Evolutionary conservation across 305 asterid species (phyloP), one percentile per base, ranked within the genome.

Genomic region (Stenogyne calaminthoides): DNA sequence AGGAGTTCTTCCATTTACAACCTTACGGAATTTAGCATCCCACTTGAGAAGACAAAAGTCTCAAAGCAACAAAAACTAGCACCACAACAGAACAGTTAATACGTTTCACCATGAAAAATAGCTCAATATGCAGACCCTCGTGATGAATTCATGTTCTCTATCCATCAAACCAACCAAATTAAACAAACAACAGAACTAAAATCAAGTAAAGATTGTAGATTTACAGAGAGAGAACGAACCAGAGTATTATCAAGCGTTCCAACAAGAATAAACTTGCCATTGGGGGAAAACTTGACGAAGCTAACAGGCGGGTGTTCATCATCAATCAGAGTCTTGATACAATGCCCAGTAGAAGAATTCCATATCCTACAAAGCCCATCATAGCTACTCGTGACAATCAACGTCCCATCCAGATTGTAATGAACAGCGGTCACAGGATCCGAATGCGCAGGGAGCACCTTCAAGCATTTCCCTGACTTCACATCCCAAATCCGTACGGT

Each of bases 291-390:
- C 86, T 90, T 95, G 65, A 84, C 98, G 36, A 89, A 95, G 82
- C 97, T 92, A 76, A 95, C 97, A 15, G 98, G 96, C 11, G 99
- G 99, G 42, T 89, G 92, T 77, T 95, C 98, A 65, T 95, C 99
- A 64, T 95, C 97, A 68, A 92, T 88, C 72, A 95, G 78, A 49
- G 99, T 95, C 89, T 95, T 92, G 77, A 89, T 72, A 83, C 99
- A 95, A 82, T 91, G 97, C 37, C 99, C 98, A 36, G 99, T 95
- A 7, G 96, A 84, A 70, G 96, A 90, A 82, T 95, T 96, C 99
- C 99, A 92, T 82, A 95, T 87, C 90, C 98, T 86, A 74, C 99
- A 95, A 68, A 95, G 83, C 74, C 99, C 99, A 81, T 95, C 99
- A 67, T 91, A 92, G 68, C 99, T 92, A 56, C 98, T 91, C 22